phyloP scores from a whole-genome alignment of 305 asterid genomes.

The Rubia peregrina region DNA sequence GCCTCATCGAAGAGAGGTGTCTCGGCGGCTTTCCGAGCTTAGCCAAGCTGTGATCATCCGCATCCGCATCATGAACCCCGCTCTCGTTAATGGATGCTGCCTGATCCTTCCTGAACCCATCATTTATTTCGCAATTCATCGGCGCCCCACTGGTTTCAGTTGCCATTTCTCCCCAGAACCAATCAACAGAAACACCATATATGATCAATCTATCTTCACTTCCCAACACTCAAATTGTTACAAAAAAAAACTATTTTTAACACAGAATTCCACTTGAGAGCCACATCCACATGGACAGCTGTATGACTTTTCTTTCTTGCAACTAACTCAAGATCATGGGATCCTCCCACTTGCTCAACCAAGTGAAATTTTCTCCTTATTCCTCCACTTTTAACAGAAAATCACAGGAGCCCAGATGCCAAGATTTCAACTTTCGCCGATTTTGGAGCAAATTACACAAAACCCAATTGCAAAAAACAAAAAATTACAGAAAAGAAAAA shows the following conservation, averaged over 20 bases:
- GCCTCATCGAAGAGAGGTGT: conserved; percentile 55
- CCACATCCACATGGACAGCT: conserved; percentile 26
- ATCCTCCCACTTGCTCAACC: conserved; percentile 12
- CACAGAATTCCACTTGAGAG: conserved; percentile 6
- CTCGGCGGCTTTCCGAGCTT: conserved; percentile 63
- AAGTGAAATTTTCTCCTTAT: conserved; percentile 6
- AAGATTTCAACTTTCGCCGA: conserved; percentile 20
- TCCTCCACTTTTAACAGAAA: conserved; percentile 19
- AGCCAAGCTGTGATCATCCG: conserved; percentile 36
- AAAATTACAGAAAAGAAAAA: background rate
- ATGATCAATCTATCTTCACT: background rate
- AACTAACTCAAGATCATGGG: conserved; percentile 20
- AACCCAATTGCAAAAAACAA: conserved; percentile 1
- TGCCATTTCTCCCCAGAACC: conserved; percentile 37
- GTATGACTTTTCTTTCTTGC: conserved; percentile 21
- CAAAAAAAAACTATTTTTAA: background rate
- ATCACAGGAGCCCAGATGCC: conserved; percentile 24
- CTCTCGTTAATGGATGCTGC: conserved; percentile 27
- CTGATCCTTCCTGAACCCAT: conserved; percentile 39
- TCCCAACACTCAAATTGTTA: background rate
- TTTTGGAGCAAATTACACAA: conserved; percentile 7
- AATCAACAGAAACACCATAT: conserved; percentile 14
- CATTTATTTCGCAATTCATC: conserved; percentile 34
- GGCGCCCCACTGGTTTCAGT: conserved; percentile 40
- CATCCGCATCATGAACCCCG: conserved; percentile 30